Base-by-base conservation (phyloP, 768 basidiomycete genomes). In the Trametes elegans region DNA sequence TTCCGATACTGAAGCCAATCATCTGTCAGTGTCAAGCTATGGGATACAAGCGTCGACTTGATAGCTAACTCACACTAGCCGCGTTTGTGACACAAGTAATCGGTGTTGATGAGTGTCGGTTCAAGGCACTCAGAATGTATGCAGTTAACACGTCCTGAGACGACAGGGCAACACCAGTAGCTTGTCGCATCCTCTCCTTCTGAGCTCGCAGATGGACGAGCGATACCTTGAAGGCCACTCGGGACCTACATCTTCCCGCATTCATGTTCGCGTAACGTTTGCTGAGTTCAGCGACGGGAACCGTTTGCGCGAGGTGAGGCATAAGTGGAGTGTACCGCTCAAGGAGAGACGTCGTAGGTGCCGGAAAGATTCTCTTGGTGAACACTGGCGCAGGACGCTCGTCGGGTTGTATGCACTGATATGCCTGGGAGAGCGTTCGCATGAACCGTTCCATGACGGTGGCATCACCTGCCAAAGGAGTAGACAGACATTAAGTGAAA, bases 61-160 rank as follows among this genome's bases (percentile, higher is more conserved):
- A 13, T 60, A 42, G 57, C 32, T n/a, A n/a, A 55, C 68, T 57
- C 43, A 71, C 69, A 29, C 61, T 70, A 14, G 64, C 64, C 1
- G 59, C 63, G 53, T 72, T 71, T 9, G 67, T 64, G 28, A 72
- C 53, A 16, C 16, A 53, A 3, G 43, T 50, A 7, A 72, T 59
- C 0, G 51, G 53, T 6, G 21, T 19, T 3, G 36, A 54, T 32
- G 28, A 41, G 39, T 59, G 52, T 8, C 53, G 45, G 28, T 70
- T 68, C 16, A 71, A 44, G 11, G 62, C 46, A 3, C 59, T 39
- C 16, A 67, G 61, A 7, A 71, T 31, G 51, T 65, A 68, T 13
- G 70, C 69, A 2, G 62, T 65, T 38, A 72, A 58, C 53, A 68
- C 66, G 51, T 72, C 70, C 23, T 72, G 71, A 6, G 49, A 47